A percentile compares a stretch with the other conserved stretches of the same genome.
These are phyloP conservation scores for Daldinia grandis DNA, from an alignment of 495 filamentous ascomycete genomes.

Conservation along the genomic window DNA sequence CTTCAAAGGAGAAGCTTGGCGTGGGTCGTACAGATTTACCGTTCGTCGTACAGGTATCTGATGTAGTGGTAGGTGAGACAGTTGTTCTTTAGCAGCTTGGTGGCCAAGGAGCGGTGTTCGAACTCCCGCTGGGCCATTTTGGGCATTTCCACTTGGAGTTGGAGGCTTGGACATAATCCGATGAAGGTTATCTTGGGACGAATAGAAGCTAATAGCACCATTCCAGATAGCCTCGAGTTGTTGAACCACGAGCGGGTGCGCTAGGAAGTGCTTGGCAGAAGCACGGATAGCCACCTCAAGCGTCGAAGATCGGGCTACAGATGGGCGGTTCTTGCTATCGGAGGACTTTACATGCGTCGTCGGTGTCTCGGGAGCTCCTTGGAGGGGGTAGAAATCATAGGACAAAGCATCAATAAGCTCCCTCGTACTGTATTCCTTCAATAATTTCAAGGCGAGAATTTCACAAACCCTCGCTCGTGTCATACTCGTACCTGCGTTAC, in stretches of 20 bases:
- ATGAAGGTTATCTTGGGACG: slow-evolving; percentile 82
- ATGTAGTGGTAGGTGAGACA: slow-evolving; percentile 44
- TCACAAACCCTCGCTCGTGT: slow-evolving; percentile 89
- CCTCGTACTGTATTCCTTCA: slow-evolving; percentile 86
- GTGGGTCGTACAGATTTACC: slow-evolving; percentile 87
- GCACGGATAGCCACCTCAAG: slow-evolving; percentile 91
- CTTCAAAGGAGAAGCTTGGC: slow-evolving; percentile 89
- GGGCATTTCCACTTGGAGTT: slow-evolving; percentile 16
- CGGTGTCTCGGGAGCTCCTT: slow-evolving; percentile 69
- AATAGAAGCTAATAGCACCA: slow-evolving; percentile 91
- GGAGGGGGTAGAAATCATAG: slow-evolving; percentile 93
- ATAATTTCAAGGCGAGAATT: slow-evolving; percentile 86
- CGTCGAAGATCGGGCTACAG: slow-evolving; percentile 80
- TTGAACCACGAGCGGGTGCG: slow-evolving; percentile 88
- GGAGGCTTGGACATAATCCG: slow-evolving; percentile 52
- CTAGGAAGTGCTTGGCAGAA: slow-evolving; percentile 85
- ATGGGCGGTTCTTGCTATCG: slow-evolving; percentile 50
- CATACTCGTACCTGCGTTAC: slow-evolving; percentile 79
- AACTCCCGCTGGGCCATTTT: slow-evolving; percentile 39
- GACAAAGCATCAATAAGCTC: slow-evolving; percentile 92
- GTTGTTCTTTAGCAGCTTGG: slow-evolving; percentile 51
- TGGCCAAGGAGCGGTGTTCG: slow-evolving; percentile 55
- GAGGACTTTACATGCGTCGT: slow-evolving; percentile 41
- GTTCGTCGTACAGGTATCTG: slow-evolving; percentile 67
- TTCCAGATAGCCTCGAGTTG: slow-evolving; percentile 97